Conservation (phyloP, 352 stramenopile genomes). For the Pythium dissimile region DNA sequence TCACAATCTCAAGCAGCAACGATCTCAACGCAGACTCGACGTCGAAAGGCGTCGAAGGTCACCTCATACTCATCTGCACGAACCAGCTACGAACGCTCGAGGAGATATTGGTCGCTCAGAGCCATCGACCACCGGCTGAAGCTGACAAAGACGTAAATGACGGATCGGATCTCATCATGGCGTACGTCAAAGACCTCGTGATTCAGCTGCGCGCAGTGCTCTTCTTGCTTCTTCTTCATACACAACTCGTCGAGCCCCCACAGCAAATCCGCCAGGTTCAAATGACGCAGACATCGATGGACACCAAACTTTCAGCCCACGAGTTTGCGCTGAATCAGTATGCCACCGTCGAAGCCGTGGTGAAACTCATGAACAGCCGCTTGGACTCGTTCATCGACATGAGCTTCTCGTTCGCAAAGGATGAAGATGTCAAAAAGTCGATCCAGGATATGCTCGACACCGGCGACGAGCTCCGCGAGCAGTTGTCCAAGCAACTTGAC, state of each 20-base stretch:
- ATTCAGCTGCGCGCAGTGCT: conserved; percentile 58
- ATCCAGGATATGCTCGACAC: conserved; percentile 58
- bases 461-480: conserved; percentile 38
- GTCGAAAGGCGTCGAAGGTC: conserved; percentile 18
- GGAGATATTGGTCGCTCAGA: conserved; percentile 18
- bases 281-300: conserved; percentile 25
- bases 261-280: conserved; percentile 33
- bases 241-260: conserved; percentile 35
- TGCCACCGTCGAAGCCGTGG: conserved; percentile 41
- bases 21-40: background rate
- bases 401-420: conserved; percentile 62
- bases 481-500: conserved; percentile 49
- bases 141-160: background rate
- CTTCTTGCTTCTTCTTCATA: conserved; percentile 42
- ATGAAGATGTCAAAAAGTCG: conserved; percentile 70
- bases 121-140: background rate
- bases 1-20: background rate
- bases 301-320: conserved; percentile 36
- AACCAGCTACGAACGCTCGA: conserved; percentile 21
- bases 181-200: conserved; percentile 43
- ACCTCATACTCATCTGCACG: conserved; percentile 18
- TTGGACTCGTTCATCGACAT: conserved; percentile 65
- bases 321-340: conserved; percentile 50
- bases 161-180: background rate
- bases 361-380: conserved; percentile 61